Evolutionary conservation across 23 red algal genomes (phyloP), one percentile per base, ranked within the genome.

Genomic region (Gracilaria domingensis): DNA sequence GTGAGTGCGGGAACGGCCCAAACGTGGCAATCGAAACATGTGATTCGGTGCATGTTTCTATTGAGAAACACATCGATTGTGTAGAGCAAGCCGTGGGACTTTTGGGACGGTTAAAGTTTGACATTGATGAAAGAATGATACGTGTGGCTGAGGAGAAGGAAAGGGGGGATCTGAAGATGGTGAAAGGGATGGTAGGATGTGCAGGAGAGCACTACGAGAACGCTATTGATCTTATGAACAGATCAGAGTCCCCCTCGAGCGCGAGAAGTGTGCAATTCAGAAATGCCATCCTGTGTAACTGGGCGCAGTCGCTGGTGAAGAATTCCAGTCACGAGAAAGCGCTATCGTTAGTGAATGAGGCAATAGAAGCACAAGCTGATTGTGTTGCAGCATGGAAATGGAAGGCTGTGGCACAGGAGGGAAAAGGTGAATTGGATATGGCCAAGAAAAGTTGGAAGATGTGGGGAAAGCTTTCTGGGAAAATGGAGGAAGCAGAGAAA

Each of bases 1-100:
- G 79, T 53, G 79, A 82, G 37, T 82, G 79, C 30, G 79, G 79
- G 37, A 59, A 82, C 17, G 79, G 79, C 34, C 79, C 79, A 56
- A 82, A 82, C 30, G 58, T 65, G n/a, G 79, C 49, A 4, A 54
- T 82, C 0, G 11, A 62, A 13, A 26, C 53, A 13, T 16, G 29
- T 60, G 79, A 65, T 24, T 26, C 33, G 17, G 17, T 14, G 1
- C 51, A 16, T 55, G 51, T 55, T 55, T 14, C 51, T 16, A 55
- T 55, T 55, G 51, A 55, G 17, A 55, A 55, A 55, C 51, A 55
- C 11, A 55, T 55, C 51, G 51, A 55, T 14, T 55, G 9, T 55
- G 9, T 55, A 16, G 51, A 55, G 18, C 51, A 55, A 20, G 18
- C 51, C 18, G 51, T 55, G 51, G 18, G 17, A 55, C 51, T 55